Conservation (phyloP, 768 basidiomycete species). For the Boletus rubescentipes region DNA sequence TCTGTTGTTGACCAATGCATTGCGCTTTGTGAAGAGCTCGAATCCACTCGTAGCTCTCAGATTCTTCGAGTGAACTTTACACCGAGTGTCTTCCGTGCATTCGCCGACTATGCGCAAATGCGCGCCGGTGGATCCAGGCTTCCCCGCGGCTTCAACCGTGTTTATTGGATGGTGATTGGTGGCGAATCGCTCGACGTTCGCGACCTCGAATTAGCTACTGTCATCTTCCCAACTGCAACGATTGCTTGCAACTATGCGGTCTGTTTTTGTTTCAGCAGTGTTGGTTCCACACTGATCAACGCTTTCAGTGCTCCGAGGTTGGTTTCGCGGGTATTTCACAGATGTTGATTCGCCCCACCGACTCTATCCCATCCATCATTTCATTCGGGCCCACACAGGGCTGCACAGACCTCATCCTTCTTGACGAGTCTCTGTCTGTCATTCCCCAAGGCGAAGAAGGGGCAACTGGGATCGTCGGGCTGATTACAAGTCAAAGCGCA, state of each 20-base stretch:
- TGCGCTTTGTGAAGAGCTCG: conserved; percentile 12
- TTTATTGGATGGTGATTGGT: conserved; percentile 19
- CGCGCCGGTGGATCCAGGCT: conserved; percentile 10
- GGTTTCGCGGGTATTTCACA: conserved; percentile 17
- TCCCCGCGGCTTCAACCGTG: conserved; percentile 17
- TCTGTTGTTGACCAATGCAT: conserved; percentile 12
- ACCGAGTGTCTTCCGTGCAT: conserved; percentile 17
- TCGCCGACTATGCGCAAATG: conserved; percentile 13
- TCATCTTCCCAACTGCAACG: conserved; percentile 12
- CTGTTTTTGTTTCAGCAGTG: background rate
- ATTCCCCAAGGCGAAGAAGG: conserved; percentile 5
- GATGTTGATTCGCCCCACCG: conserved; percentile 13
- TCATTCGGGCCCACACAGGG: conserved; percentile 12
- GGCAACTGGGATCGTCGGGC: conserved; percentile 7
- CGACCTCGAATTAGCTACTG: conserved; percentile 12
- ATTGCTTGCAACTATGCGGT: conserved; percentile 17
- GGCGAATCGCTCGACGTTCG: conserved; percentile 10
- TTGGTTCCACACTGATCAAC: background rate
- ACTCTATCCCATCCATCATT: conserved; percentile 10
- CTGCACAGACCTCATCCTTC: conserved; percentile 12
- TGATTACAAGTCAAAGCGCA: conserved; percentile 13
- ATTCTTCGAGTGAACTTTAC: conserved; percentile 15
- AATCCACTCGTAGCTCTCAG: conserved; percentile 13
- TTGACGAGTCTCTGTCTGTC: conserved; percentile 14
- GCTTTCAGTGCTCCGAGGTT: conserved; percentile 14